Evolutionary conservation across 2,329 filamentous ascomycete genomes (phyloP).

Genomic region (Penicillium sp.): DNA sequence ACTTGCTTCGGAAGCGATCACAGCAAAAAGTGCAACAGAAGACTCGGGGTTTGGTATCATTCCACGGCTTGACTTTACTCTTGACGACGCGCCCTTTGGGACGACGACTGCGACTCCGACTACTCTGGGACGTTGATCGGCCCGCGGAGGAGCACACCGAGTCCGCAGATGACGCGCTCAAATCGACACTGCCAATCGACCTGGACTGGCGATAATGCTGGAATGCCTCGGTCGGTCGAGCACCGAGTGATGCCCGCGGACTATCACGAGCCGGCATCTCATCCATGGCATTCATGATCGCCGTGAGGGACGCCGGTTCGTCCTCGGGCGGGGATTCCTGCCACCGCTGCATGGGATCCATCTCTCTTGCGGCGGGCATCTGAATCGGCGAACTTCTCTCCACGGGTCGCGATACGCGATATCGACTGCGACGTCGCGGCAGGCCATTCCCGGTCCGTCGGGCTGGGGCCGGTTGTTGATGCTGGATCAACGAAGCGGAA

Average conservation of each 20-base stretch:
- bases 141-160: constrained; percentile 6
- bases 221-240: constrained; percentile 2
- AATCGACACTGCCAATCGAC: constrained; percentile 5
- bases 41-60: constrained; percentile 1
- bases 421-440: constrained; percentile 2
- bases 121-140: constrained; percentile 13
- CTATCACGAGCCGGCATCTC: not conserved
- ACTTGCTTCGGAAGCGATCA: constrained; percentile 7
- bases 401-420: not conserved
- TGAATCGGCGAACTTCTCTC: not conserved
- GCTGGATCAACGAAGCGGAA: not conserved
- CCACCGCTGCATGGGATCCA: constrained; percentile 42
- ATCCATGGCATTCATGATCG: constrained; percentile 34
- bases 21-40: constrained; percentile 13
- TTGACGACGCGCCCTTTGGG: not conserved
- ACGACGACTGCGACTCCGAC: constrained; percentile 1
- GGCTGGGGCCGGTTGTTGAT: not conserved
- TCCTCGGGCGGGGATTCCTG: constrained; percentile 41
- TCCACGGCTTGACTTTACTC: constrained; percentile 1
- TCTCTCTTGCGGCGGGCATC: not conserved
- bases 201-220: not conserved
- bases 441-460: constrained; percentile 7
- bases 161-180: constrained; percentile 11
- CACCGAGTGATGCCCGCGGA: not conserved
- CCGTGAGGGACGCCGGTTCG: constrained; percentile 37